A percentile compares a stretch with the other conserved stretches of the same genome.
Evolutionary conservation across 2,329 filamentous ascomycete genomes (phyloP).

Genomic region (Penicillium sp.): DNA sequence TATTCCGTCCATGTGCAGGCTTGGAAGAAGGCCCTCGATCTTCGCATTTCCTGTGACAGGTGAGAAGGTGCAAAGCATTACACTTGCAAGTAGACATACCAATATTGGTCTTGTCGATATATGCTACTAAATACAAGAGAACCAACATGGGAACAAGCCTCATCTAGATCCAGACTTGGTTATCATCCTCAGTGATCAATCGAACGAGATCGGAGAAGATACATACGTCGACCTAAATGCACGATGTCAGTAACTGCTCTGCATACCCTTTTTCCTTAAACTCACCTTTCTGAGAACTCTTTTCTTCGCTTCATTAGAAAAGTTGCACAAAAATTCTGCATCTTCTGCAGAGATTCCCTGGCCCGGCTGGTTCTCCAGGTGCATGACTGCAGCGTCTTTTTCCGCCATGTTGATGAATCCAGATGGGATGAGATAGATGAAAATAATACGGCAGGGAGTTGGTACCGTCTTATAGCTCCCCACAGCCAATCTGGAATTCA

Average conservation of each 20-base stretch:
- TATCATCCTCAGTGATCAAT: background rate
- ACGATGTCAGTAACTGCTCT: background rate
- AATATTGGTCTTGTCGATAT: conserved; percentile 30
- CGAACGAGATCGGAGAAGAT: background rate
- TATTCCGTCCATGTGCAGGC: conserved; percentile 64
- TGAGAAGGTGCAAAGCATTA: background rate
- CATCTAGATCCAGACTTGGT: background rate
- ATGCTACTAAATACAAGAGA: conserved; percentile 27
- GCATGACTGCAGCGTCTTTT: background rate
- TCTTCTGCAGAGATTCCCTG: conserved; percentile 1
- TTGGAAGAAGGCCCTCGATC: conserved; percentile 59
- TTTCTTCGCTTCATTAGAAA: background rate
- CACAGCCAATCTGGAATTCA: background rate
- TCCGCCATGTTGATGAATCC: conserved; percentile 1
- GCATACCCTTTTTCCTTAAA: no score
- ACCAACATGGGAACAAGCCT: conserved; percentile 27
- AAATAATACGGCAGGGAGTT: background rate
- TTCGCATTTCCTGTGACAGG: conserved; percentile 58
- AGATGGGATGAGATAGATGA: background rate
- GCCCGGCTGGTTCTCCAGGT: background rate
- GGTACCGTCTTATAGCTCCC: background rate
- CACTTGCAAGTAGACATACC: conserved; percentile 11
- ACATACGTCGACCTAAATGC: background rate
- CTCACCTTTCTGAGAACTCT: background rate
- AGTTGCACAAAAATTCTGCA: background rate